Conservation (phyloP, 805 yeast species). For the Candida maesae region DNA sequence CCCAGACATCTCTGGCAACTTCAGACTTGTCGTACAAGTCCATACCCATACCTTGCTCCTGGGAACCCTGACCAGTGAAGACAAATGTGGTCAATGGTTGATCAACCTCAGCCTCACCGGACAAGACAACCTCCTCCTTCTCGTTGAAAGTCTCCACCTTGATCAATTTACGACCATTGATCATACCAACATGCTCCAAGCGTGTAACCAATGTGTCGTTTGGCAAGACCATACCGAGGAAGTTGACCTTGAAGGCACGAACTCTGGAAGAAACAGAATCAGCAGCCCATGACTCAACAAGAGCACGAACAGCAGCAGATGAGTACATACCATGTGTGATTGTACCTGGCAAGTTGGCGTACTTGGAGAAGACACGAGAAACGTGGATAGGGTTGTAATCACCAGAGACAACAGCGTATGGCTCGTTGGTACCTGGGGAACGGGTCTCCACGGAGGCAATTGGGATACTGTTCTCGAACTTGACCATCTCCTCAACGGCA, state of each 20-base stretch:
- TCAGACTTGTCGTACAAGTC: slow-evolving; percentile 87
- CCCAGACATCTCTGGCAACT: slow-evolving; percentile 96
- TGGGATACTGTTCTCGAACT: slow-evolving; percentile 88
- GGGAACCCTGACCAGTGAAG: slow-evolving; percentile 99
- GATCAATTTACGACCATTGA: slow-evolving; percentile 96
- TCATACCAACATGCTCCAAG: slow-evolving; percentile 96
- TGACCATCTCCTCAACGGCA: slow-evolving; percentile 89
- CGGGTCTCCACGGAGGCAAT: slow-evolving; percentile 57
- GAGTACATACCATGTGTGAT: slow-evolving; percentile 99
- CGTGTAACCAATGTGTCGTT: slow-evolving; percentile 84
- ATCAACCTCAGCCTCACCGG: slow-evolving; percentile 98
- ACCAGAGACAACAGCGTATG: slow-evolving; percentile 96
- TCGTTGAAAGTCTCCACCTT: slow-evolving; percentile 85
- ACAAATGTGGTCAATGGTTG: slow-evolving; percentile 97
- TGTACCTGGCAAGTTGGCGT: slow-evolving; percentile 94
- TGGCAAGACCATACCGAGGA: slow-evolving; percentile 97
- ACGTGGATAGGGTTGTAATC: slow-evolving; percentile 99
- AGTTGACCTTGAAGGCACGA: slow-evolving; percentile 85
- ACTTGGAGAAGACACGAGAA: slow-evolving; percentile 87
- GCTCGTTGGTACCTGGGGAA: slow-evolving; percentile 95
- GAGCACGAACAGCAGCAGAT: slow-evolving; percentile 89
- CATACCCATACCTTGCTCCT: slow-evolving; percentile 99
- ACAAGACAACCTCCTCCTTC: slow-evolving; percentile 75
- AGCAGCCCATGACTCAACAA: slow-evolving; percentile 98
- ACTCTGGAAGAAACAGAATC: slow-evolving; percentile 95